Percentiles rank a stretch among this genome's conserved stretches.
Evolutionary conservation across 2,329 filamentous ascomycete species (phyloP).

Genomic region (Alternaria novae-zelandiae): DNA sequence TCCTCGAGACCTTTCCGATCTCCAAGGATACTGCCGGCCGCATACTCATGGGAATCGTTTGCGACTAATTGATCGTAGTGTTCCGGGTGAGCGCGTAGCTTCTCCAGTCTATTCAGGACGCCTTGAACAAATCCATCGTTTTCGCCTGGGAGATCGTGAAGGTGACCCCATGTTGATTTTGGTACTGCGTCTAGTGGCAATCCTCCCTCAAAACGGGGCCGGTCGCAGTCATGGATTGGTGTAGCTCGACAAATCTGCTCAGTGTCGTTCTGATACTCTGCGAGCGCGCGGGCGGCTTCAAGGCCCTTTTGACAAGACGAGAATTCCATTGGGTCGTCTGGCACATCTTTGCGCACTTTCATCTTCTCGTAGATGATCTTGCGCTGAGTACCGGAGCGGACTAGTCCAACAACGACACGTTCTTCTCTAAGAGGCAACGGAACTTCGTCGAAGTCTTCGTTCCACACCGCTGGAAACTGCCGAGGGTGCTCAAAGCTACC

Average conservation of each 20-base stretch:
- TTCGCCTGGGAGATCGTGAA: not conserved
- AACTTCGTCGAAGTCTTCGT: not conserved
- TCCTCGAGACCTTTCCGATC: not conserved
- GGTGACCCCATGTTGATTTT: not conserved
- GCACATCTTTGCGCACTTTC: not conserved
- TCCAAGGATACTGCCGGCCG: not conserved
- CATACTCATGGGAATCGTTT: not conserved
- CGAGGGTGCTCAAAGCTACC: not conserved
- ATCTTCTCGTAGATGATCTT: not conserved
- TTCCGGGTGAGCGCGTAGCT: not conserved
- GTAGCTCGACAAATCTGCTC: not conserved
- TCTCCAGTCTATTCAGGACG: not conserved
- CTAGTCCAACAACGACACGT: not conserved
- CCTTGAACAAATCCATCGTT: not conserved
- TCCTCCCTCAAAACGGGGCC: not conserved
- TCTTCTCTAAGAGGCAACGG: not conserved
- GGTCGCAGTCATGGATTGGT: not conserved
- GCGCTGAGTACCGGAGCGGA: not conserved
- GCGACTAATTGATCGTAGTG: not conserved
- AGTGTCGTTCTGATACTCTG: not conserved
- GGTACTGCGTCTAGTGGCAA: not conserved
- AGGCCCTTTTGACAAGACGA: not conserved
- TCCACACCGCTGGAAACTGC: not conserved
- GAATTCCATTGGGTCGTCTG: not conserved
- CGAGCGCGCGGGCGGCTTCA: not conserved